Percentiles rank a stretch among this genome's conserved stretches.
Evolutionary conservation across 2,329 filamentous ascomycete species (phyloP).

Genomic region (Apiospora saccharicola): DNA sequence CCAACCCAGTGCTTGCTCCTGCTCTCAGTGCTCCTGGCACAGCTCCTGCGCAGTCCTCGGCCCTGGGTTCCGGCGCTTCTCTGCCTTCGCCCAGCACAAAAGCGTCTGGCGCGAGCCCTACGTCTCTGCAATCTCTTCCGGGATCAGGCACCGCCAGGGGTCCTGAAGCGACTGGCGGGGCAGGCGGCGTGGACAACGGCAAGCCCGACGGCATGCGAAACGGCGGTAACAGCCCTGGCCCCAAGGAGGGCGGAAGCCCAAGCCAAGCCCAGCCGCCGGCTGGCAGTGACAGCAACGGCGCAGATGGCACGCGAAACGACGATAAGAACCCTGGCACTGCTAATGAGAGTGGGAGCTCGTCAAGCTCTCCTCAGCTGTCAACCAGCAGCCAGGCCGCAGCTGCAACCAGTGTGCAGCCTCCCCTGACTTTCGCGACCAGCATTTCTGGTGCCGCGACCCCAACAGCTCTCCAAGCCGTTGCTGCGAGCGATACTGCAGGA

Average conservation of each 20-base stretch:
- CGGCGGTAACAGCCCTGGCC: neutral
- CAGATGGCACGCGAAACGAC: neutral
- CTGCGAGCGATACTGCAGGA: neutral
- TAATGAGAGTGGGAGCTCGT: neutral
- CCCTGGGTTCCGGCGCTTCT: neutral
- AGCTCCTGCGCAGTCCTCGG: no score
- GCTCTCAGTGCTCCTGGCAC: neutral
- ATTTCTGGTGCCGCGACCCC: neutral
- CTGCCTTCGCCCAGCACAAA: neutral
- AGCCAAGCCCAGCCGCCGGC: neutral
- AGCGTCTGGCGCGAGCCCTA: conserved; percentile 2
- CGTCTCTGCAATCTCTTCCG: neutral
- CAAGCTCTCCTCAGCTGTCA: neutral
- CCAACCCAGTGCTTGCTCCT: conserved; percentile 6
- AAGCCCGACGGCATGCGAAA: neutral
- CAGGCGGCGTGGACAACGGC: neutral
- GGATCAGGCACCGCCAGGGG: neutral
- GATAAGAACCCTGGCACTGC: neutral
- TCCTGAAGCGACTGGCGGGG: neutral
- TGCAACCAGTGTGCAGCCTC: conserved; percentile 2
- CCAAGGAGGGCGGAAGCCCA: neutral
- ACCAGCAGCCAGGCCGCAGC: conserved; percentile 5
- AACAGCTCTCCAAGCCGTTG: neutral
- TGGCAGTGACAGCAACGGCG: neutral
- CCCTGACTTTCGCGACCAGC: conserved; percentile 15